Percentiles rank a stretch among this genome's conserved stretches.
phyloP scores from a whole-genome alignment of 2,329 filamentous ascomycete species.

The Neospermospora avenae region DNA sequence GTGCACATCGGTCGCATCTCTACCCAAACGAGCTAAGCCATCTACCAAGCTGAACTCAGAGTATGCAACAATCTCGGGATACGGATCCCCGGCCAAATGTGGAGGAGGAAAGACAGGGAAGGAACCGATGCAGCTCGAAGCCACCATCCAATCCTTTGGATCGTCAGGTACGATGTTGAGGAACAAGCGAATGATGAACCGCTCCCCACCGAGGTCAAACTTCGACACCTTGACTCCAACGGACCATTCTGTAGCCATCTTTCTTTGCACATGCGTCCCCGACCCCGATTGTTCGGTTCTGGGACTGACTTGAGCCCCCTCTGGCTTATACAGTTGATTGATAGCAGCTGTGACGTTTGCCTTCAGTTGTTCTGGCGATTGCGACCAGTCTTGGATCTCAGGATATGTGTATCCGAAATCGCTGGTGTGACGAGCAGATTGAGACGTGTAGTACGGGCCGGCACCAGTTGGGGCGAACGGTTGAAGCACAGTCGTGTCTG shows the following conservation, averaged over 20 bases:
- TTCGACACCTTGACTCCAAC: conserved; percentile 25
- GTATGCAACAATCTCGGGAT: conserved; percentile 18
- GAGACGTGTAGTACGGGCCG: conserved; percentile 23
- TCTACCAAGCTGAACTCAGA: conserved; percentile 25
- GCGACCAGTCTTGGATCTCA: conserved; percentile 44
- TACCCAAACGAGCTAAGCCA: conserved; percentile 10
- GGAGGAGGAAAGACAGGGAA: conserved; percentile 28
- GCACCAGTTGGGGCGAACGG: conserved; percentile 32
- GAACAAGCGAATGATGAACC: conserved; percentile 28
- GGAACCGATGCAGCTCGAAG: conserved; percentile 17
- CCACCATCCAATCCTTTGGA: conserved; percentile 21
- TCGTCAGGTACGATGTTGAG: conserved; percentile 25
- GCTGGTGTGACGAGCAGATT: conserved; percentile 15
- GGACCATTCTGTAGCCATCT: conserved; percentile 24
- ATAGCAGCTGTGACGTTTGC: conserved; percentile 61
- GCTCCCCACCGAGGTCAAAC: conserved; percentile 26
- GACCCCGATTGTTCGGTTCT: neutral
- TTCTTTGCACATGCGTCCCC: neutral
- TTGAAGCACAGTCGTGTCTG: conserved; percentile 28
- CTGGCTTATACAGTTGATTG: conserved; percentile 46
- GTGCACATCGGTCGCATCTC: conserved; percentile 13
- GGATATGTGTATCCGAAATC: conserved; percentile 31
- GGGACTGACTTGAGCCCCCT: conserved; percentile 4
- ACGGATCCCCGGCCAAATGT: neutral
- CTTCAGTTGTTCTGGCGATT: conserved; percentile 48